Evolutionary conservation across 257 asterid genomes (phyloP), one percentile per base, ranked within the genome.

Genomic region (Penstemon newberryi): DNA sequence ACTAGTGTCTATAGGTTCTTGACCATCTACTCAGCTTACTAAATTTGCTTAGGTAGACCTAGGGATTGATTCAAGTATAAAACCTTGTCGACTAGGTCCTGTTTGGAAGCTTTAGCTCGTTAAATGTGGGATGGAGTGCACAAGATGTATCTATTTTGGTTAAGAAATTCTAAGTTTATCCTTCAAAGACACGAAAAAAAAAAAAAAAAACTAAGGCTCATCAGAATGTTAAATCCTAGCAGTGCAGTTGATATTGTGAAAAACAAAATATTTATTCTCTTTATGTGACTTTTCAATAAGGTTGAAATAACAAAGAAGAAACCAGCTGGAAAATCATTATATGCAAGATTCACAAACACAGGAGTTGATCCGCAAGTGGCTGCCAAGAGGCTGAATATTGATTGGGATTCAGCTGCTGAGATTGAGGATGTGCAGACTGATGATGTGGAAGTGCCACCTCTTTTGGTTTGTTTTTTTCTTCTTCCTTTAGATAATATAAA

Each of bases 391-490:
- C 89, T 90, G 58, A 93, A 85, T 56, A 61, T 93, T 54, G 99
- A 90, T 70, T 93, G 99, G 97, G 97, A 93, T 83, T 77, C 89
- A 56, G 97, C 96, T 62, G 96, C 97, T 41, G 96, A 93, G 79
- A 81, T 93, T 68, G 95, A 83, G 58, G 96, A 84, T 50, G 85
- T 69, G 58, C 86, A 66, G 50, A 65, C 76, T 39, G 91, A 89
- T 72, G 92, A 90, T 7, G 50, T 70, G 40, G 96, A 93, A 10
- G 92, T 90, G 71, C 96, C 96, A 70, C 66, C 96, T 53, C 95
- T 85, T 60, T 73, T 89, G 90, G 98, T 89, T 80, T 47, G 91
- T 69, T 73, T 51, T 15, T 71, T 56, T 51, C 68, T 63, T 64
- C 39, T 63, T 64, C 39, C 78, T 54, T 71, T 72, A 36, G 43